Conservation (phyloP, 2,329 filamentous ascomycete species). For the Cladophialophora bantiana region DNA sequence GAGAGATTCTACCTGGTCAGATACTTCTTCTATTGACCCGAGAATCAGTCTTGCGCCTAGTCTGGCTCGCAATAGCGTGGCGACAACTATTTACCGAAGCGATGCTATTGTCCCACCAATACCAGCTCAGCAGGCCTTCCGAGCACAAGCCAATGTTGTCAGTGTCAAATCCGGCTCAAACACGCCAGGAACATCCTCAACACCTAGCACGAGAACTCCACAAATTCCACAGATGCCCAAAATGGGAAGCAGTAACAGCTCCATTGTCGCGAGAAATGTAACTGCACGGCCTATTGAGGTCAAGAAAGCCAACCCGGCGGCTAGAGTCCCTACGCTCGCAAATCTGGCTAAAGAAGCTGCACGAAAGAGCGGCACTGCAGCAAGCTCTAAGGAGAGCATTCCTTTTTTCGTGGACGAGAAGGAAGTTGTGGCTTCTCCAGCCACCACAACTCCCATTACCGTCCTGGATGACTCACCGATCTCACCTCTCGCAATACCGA, state of each 20-base stretch:
- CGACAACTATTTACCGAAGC: constrained; percentile 92
- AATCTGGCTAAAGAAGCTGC: constrained; percentile 42
- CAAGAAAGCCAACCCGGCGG: constrained; percentile 45
- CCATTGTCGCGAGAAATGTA: constrained; percentile 54
- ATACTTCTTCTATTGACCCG: constrained; percentile 46
- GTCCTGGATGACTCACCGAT: constrained; percentile 23
- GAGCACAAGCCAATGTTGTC: constrained; percentile 89
- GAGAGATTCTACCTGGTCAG: constrained; percentile 86
- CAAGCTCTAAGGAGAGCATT: constrained; percentile 27
- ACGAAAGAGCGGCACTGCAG: constrained; percentile 37
- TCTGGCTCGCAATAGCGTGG: constrained; percentile 69
- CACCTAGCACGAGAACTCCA: constrained; percentile 72
- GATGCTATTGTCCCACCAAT: constrained; percentile 80
- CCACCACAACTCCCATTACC: constrained; percentile 21
- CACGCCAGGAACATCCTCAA: constrained; percentile 52
- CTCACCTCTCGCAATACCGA: constrained; percentile 32
- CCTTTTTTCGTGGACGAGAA: constrained; percentile 37
- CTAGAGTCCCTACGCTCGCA: constrained; percentile 44
- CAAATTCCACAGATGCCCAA: constrained; percentile 43
- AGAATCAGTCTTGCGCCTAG: constrained; percentile 60
- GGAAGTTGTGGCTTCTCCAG: constrained; percentile 34
- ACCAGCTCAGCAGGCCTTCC: constrained; percentile 83
- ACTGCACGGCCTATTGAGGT: constrained; percentile 56
- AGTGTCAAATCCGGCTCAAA: constrained; percentile 79
- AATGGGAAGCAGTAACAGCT: constrained; percentile 50